Percentiles rank a stretch among this genome's conserved stretches.
Conservation (phyloP, 1,284 basidiomycete genomes). For the Neotropicomus parvogracilis region DNA sequence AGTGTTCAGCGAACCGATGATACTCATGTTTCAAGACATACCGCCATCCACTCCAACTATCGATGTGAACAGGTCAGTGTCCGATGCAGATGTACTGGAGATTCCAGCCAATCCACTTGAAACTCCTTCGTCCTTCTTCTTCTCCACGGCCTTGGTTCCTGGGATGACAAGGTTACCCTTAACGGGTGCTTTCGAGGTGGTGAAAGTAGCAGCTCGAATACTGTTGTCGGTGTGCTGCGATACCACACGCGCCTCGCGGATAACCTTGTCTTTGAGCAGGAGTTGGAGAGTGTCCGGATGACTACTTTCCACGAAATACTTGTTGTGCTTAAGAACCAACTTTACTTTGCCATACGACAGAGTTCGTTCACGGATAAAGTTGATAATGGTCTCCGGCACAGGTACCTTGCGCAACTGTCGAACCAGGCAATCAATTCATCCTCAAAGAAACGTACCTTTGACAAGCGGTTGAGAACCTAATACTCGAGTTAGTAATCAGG, state of each 20-base stretch:
- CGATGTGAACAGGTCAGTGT: constrained; percentile 81
- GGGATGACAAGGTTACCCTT: constrained; percentile 82
- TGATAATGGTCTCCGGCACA: constrained; percentile 78
- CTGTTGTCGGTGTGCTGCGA: constrained; percentile 60
- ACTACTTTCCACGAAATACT: constrained; percentile 91
- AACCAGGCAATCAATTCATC: neutral
- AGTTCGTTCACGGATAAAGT: constrained; percentile 87
- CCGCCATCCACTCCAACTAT: constrained; percentile 90
- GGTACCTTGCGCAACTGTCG: constrained; percentile 59
- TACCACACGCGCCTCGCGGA: constrained; percentile 77
- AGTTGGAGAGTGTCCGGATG: constrained; percentile 88
- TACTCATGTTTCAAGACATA: constrained; percentile 33
- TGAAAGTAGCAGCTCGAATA: constrained; percentile 76
- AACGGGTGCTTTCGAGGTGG: constrained; percentile 76
- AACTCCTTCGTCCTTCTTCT: constrained; percentile 55
- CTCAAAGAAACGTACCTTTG: constrained; percentile 57
- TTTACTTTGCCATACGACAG: constrained; percentile 96
- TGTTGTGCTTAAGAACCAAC: constrained; percentile 94
- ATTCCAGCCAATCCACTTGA: constrained; percentile 35
- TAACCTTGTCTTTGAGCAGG: constrained; percentile 80
- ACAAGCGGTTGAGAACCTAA: constrained; percentile 80
- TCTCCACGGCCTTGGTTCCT: constrained; percentile 72
- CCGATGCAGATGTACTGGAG: constrained; percentile 41
- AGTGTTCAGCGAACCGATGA: constrained; percentile 6
- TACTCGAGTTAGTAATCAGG: constrained; percentile 11